phyloP scores from a whole-genome alignment of 73 alveolate species.

The Paramecium biaurelia region DNA sequence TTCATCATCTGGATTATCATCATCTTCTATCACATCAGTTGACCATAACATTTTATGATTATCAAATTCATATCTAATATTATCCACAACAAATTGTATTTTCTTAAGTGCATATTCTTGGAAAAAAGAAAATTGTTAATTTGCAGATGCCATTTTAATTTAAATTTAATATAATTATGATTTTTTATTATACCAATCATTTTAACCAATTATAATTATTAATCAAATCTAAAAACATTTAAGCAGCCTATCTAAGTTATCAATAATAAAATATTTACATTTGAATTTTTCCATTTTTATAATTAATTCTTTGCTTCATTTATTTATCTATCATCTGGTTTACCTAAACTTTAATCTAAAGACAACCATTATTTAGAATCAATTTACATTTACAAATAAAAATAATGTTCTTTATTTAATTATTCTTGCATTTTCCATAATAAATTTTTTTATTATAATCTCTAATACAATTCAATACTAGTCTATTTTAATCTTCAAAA shows the following conservation, averaged over 20 bases:
- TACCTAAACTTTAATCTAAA: background rate
- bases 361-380: background rate
- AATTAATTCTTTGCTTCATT: background rate
- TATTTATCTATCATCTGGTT: background rate
- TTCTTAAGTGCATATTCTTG: background rate
- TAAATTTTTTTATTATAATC: background rate
- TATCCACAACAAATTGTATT: background rate
- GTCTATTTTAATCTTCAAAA: background rate
- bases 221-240: background rate
- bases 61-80: constrained; percentile 33
- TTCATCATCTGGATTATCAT: background rate
- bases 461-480: background rate
- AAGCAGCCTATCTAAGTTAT: background rate
- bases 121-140: background rate
- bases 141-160: background rate
- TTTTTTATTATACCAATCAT: no score
- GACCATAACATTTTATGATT: background rate
- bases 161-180: no score
- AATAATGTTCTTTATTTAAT: background rate
- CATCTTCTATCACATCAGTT: background rate
- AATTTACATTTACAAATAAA: background rate
- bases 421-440: background rate
- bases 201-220: background rate
- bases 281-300: background rate
- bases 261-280: background rate